Evolutionary conservation across 2,329 filamentous ascomycete genomes (phyloP), one percentile per base, ranked within the genome.

Genomic region (Xylariales sp.): DNA sequence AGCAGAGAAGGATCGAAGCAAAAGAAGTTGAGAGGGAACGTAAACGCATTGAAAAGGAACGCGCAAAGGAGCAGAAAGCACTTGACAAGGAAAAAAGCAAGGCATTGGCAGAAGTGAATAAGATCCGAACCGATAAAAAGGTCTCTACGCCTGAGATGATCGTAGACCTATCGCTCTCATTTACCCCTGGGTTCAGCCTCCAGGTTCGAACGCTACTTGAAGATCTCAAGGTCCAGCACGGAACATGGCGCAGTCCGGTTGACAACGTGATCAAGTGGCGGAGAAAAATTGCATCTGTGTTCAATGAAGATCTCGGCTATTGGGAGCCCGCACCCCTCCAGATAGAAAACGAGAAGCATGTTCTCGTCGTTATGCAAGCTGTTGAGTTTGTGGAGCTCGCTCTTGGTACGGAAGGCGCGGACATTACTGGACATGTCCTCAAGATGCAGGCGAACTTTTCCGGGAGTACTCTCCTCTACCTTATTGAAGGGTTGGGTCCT

Each of bases 101-200:
- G 6, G 83, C 86, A 6, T 62, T 90, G 16, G 78, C 78, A 4
- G 80, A 86, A 45, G 84, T 81, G 29, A 91, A 91, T 60, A 88
- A 83, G 51, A 62, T 82, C 8, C 78, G 79, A 36, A 79, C 77
- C 0, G 81, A 88, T 61, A 88, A 87, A 62, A 88, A 86, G 48
- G 65, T 81, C 1, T 84, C 85, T 0, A 76, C 80, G 0, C 74
- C 74, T 0, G 85, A 93, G 57, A 91, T 93, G 85, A 81, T 91
- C 35, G 70, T 88, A 2, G 77, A 87, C 48, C 64, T 91, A 17
- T 75, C 85, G 0, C 60, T 62, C 0, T 72, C 70, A 2, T 61
- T 91, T 2, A 60, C 72, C 16, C 57, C 68, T 0, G 64, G 60
- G 1, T 53, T 72, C 17, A 64, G 55, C 17, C 57, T 67, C 2